Percentiles rank a stretch among this genome's conserved stretches.
Evolutionary conservation across 352 stramenopile species (phyloP).

Genomic region (Globisporangium mamillatum): DNA sequence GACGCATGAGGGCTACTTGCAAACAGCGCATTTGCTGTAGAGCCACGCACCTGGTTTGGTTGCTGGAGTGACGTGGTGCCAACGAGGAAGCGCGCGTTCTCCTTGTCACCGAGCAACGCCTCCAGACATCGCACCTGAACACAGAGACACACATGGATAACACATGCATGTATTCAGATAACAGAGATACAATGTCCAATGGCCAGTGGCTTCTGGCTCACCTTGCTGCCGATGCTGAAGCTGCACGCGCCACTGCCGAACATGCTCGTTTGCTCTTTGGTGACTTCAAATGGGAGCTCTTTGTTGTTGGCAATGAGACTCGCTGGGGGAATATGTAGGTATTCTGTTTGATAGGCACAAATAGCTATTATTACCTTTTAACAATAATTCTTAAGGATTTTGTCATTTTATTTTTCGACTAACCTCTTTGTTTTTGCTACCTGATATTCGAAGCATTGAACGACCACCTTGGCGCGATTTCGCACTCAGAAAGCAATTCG

Average conservation of each 20-base stretch:
- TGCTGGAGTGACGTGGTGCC: conserved; percentile 63
- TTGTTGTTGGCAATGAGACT: neutral
- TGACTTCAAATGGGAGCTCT: conserved; percentile 13
- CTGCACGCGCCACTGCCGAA: conserved; percentile 31
- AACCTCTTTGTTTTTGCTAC: neutral
- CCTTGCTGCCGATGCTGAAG: conserved; percentile 45
- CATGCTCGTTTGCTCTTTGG: conserved; percentile 21
- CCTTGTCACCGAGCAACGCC: conserved; percentile 59
- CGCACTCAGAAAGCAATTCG: neutral
- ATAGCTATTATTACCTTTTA: neutral
- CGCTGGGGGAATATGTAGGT: neutral
- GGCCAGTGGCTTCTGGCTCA: neutral
- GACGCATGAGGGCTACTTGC: no score
- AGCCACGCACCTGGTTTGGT: conserved; percentile 48
- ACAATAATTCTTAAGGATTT: neutral
- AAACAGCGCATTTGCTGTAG: neutral
- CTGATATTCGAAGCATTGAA: neutral
- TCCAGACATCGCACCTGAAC: conserved; percentile 62
- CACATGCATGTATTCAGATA: neutral
- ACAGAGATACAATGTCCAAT: neutral
- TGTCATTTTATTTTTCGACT: neutral
- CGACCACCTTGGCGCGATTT: neutral
- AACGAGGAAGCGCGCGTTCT: conserved; percentile 60
- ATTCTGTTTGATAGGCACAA: conserved; percentile 4
- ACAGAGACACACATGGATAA: neutral